These are phyloP conservation scores for Truncatella angustata DNA, from an alignment of 2,329 filamentous ascomycete genomes.

Conservation along the genomic window DNA sequence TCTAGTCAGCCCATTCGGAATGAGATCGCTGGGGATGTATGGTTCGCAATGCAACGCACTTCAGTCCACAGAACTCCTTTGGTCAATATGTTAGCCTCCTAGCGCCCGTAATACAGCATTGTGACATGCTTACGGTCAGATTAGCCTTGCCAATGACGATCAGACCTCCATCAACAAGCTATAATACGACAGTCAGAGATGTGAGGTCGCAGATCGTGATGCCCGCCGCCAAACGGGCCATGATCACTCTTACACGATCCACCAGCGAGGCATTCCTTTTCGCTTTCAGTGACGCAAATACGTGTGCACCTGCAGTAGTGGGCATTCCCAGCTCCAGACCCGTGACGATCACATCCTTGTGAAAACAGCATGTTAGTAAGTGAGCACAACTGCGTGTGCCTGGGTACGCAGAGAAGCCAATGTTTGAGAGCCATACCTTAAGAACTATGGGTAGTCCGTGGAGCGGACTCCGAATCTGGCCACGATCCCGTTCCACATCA, in stretches of 20 bases:
- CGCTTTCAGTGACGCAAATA: constrained; percentile 12
- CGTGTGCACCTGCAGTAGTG: constrained; percentile 16
- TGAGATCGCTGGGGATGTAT: no score
- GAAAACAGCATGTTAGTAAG: not conserved
- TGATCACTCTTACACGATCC: no score
- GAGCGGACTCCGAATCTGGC: constrained; percentile 4
- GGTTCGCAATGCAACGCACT: no score
- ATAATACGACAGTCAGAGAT: constrained; percentile 1
- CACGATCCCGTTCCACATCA: not conserved
- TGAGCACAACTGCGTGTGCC: no score
- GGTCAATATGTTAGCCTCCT: not conserved
- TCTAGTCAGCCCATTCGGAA: no score
- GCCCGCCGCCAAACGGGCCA: no score
- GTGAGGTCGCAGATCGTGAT: no score
- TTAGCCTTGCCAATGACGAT: constrained; percentile 26
- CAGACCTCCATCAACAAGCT: constrained; percentile 18
- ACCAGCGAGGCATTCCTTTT: constrained; percentile 2
- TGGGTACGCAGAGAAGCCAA: not conserved
- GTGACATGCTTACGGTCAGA: constrained; percentile 20
- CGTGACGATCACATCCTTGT: constrained; percentile 16
- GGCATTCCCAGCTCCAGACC: constrained; percentile 16
- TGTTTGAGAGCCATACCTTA: constrained; percentile 2
- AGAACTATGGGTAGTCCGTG: constrained; percentile 14
- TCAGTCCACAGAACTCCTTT: no score
- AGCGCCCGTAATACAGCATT: no score